phyloP scores from a whole-genome alignment of 768 basidiomycete genomes.

The Boletus reticuloceps region DNA sequence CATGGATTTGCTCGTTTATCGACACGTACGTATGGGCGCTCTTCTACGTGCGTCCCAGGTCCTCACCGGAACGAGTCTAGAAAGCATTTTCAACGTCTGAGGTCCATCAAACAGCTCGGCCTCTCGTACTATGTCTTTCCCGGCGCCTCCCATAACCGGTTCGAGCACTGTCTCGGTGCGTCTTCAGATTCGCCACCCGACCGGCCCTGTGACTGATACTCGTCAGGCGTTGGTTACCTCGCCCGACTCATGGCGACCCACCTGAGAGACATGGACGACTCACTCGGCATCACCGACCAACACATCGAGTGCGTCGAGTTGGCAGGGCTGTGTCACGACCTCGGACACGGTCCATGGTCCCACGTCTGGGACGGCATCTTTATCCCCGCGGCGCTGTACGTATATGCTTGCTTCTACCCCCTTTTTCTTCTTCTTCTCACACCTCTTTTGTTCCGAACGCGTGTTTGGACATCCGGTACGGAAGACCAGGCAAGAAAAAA shows the following conservation, averaged over 20 bases:
- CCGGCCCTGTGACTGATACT: not conserved
- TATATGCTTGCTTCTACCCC: slow-evolving; percentile 2
- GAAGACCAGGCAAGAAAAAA: slow-evolving; percentile 38
- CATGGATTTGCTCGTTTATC: slow-evolving; percentile 49
- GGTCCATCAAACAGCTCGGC: slow-evolving; percentile 79
- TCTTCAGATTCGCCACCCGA: not conserved
- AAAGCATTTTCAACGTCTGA: slow-evolving; percentile 73
- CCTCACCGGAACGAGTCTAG: slow-evolving; percentile 33
- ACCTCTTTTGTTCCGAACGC: not conserved
- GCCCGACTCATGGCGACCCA: slow-evolving; percentile 61
- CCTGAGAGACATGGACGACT: slow-evolving; percentile 55
- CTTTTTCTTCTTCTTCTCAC: not conserved
- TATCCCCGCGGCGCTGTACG: slow-evolving; percentile 65
- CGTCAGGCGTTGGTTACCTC: slow-evolving; percentile 69
- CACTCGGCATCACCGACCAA: slow-evolving; percentile 63
- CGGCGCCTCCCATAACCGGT: slow-evolving; percentile 75
- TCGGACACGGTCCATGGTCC: slow-evolving; percentile 84
- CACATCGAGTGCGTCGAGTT: slow-evolving; percentile 77
- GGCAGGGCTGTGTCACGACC: slow-evolving; percentile 81
- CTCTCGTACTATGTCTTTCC: slow-evolving; percentile 75
- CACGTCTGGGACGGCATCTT: slow-evolving; percentile 80
- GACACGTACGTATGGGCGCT: slow-evolving; percentile 52
- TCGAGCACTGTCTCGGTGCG: slow-evolving; percentile 80
- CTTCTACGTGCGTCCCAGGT: not conserved
- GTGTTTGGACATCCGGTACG: too few relatives aligned